Base-by-base conservation (phyloP, 2,329 filamentous ascomycete species). In the Monilinia fructigena region DNA sequence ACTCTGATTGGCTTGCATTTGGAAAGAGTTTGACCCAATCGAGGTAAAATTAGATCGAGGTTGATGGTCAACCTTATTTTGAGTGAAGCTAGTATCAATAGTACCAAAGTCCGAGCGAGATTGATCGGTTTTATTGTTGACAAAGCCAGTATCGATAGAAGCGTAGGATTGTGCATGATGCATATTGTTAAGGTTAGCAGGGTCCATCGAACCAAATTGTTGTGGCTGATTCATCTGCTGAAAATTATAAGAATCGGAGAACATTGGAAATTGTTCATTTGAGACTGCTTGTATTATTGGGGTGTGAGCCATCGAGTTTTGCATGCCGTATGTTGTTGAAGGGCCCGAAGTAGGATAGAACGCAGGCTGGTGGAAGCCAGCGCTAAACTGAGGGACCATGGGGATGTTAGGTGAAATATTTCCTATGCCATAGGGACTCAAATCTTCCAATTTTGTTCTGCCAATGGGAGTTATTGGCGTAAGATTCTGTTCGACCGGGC, bases 401-500 rank as follows among this genome's bases (percentile, higher is more conserved):
- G 67, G 67, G 14, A 67, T 53, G 48, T 73, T 72, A 20, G 73
- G 73, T 53, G 74, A 72, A 16, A 74, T 67, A 23, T 65, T 70
- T 48, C 67, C 64, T 60, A 74, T 69, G 45, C 68, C 68, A 66
- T 73, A 74, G 14, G 74, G 72, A 61, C 72, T 75, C 12, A 64
- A 23, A 18, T 69, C 68, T 64, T 74, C 74, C 26, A 73, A 60
- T 59, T 74, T 75, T 16, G 69, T 65, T 28, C 66, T 67, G 40
- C 67, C 65, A 26, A 70, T 66, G 16, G 74, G 74, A 14, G 74
- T 75, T 23, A 73, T 64, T 7, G 74, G 74, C 11, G 72, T 73
- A n/a, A 72, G 62, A 66, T 69, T 74, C 56, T 73, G 71, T 71
- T 88, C 86, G 2, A 90, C 81, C 0, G 88, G 88, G 73, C 87